A percentile compares a stretch with the other conserved stretches of the same genome.
Conservation (phyloP, 2,329 filamentous ascomycete genomes). For the Dichotomopilus funicola region DNA sequence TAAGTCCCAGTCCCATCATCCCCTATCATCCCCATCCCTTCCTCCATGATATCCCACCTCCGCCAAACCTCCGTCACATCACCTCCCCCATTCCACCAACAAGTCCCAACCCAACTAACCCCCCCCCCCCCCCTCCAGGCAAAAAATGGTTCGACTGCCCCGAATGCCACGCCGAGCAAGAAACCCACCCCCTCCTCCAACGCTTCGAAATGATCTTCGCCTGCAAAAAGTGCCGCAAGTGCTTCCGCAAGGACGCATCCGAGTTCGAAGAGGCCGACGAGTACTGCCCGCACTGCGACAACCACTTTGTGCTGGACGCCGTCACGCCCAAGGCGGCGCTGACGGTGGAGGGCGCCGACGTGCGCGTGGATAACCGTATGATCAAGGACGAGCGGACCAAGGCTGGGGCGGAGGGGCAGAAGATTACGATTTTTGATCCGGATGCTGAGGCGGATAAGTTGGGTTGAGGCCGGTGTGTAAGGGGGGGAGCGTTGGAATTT, state of each 20-base stretch:
- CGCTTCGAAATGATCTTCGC: constrained; percentile 85
- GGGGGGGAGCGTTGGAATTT: constrained; percentile 3
- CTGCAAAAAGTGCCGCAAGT: constrained; percentile 99
- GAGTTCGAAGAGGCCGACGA: constrained; percentile 97
- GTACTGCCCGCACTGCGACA: constrained; percentile 98
- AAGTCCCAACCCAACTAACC: not conserved
- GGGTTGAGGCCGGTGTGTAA: constrained; percentile 45
- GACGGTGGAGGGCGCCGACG: constrained; percentile 86
- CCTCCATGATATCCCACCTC: not conserved
- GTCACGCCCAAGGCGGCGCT: constrained; percentile 74
- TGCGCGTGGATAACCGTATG: constrained; percentile 80
- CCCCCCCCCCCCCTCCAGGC: constrained; percentile 44
- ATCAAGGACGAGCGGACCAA: constrained; percentile 80
- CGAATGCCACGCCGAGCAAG: constrained; percentile 81
- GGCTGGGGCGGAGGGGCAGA: constrained; percentile 30
- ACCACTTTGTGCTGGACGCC: constrained; percentile 93
- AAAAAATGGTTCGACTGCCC: constrained; percentile 98
- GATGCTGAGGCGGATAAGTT: constrained; percentile 68
- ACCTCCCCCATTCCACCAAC: not conserved
- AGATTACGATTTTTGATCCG: constrained; percentile 67
- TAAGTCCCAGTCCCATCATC: constrained; percentile 37
- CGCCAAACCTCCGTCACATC: not conserved
- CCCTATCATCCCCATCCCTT: not conserved
- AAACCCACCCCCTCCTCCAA: constrained; percentile 70
- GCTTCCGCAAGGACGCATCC: constrained; percentile 85